phyloP scores from a whole-genome alignment of 1,284 basidiomycete species.

The Leccinum proliferum region DNA sequence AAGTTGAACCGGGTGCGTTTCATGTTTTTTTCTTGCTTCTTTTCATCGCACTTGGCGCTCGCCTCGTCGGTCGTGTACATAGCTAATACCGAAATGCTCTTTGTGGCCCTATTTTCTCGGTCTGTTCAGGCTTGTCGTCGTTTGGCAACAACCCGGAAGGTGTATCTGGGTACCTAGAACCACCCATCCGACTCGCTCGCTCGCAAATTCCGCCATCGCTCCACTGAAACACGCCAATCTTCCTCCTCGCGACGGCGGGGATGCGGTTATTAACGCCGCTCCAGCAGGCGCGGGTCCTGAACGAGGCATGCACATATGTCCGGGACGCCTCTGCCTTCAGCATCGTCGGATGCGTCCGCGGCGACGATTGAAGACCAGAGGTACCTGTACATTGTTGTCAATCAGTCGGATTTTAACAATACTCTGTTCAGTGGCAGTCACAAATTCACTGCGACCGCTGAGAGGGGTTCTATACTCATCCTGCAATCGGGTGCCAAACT shows the following conservation, averaged over 20 bases:
- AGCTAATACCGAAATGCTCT: neutral
- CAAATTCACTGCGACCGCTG: neutral
- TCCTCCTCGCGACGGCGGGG: no score
- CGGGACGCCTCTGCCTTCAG: no score
- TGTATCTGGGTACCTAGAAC: conserved; percentile 73
- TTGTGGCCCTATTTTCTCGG: neutral
- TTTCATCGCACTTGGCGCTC: neutral
- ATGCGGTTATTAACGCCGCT: no score
- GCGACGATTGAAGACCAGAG: neutral
- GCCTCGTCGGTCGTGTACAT: neutral
- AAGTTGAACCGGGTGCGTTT: conserved; percentile 87
- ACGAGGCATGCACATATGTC: no score
- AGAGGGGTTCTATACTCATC: neutral
- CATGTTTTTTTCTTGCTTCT: neutral
- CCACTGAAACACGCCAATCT: no score
- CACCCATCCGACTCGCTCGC: conserved; percentile 47
- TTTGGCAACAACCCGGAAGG: conserved; percentile 68
- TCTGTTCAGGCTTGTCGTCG: conserved; percentile 75
- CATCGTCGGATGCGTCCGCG: no score
- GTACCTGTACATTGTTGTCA: neutral
- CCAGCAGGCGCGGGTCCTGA: no score
- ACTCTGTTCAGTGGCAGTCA: neutral
- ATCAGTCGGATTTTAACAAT: neutral
- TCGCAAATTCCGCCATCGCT: no score
- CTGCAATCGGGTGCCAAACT: neutral